A percentile compares a stretch with the other conserved stretches of the same genome.
phyloP scores from a whole-genome alignment of 1,139 yeast species.

The Diutina mesorugosa region DNA sequence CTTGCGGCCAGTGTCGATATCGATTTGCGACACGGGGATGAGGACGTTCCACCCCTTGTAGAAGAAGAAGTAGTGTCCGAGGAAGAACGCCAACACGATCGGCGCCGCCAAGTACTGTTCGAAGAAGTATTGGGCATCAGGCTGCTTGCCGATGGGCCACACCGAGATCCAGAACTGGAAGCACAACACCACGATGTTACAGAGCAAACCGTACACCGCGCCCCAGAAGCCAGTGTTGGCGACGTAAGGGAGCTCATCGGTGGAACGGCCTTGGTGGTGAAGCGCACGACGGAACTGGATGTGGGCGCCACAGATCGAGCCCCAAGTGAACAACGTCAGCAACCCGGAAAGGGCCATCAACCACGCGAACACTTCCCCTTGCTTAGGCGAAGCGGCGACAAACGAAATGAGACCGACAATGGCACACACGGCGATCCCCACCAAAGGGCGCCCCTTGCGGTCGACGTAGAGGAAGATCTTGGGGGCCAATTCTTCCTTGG shows the following conservation, averaged over 20 bases:
- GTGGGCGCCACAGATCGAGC: slow-evolving; percentile 25
- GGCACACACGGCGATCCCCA: slow-evolving; percentile 22
- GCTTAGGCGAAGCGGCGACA: slow-evolving; percentile 27
- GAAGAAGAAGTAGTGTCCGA: slow-evolving; percentile 40
- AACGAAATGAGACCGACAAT: slow-evolving; percentile 27
- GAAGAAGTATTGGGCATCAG: slow-evolving; percentile 37
- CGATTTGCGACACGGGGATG: slow-evolving; percentile 12
- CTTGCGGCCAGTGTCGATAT: slow-evolving; percentile 14
- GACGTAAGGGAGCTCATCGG: slow-evolving; percentile 23
- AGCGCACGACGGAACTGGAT: slow-evolving; percentile 26
- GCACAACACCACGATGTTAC: slow-evolving; percentile 17
- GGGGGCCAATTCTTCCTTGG: slow-evolving; percentile 31
- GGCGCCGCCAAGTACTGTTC: slow-evolving; percentile 51
- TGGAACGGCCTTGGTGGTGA: slow-evolving; percentile 15
- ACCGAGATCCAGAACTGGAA: slow-evolving; percentile 32
- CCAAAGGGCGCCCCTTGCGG: slow-evolving; percentile 28
- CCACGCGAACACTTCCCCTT: slow-evolving; percentile 27
- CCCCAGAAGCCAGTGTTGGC: slow-evolving; percentile 27
- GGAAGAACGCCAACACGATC: slow-evolving; percentile 42
- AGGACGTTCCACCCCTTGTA: slow-evolving; percentile 33
- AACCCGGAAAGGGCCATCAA: slow-evolving; percentile 28
- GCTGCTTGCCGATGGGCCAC: slow-evolving; percentile 20
- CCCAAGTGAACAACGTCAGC: slow-evolving; percentile 32
- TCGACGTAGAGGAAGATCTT: slow-evolving; percentile 23
- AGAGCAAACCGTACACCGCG: slow-evolving; percentile 20